Percentiles rank a stretch among this genome's conserved stretches.
phyloP scores from a whole-genome alignment of 2,329 filamentous ascomycete genomes.

The Cladosporium phlei region DNA sequence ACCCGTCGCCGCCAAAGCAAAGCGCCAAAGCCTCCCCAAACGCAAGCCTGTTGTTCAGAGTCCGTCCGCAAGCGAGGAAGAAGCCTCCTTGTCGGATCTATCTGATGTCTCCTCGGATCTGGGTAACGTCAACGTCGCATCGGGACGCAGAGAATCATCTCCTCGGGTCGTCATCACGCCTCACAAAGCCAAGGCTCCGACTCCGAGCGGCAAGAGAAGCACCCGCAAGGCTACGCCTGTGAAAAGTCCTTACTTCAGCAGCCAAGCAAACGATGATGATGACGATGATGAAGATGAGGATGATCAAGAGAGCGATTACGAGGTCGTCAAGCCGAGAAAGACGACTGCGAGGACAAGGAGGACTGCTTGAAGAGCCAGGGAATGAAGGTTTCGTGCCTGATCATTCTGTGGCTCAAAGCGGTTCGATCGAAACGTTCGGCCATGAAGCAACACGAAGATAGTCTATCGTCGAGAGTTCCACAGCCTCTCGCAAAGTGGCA shows the following conservation, averaged over 20 bases:
- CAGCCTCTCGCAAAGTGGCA: too few relatives aligned
- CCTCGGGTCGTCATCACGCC: conserved; percentile 25
- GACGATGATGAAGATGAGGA: conserved; percentile 17
- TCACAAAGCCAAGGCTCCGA: conserved; percentile 11
- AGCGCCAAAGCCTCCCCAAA: neutral
- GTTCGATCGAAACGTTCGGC: too few relatives aligned
- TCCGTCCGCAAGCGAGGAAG: conserved; percentile 5
- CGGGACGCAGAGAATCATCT: conserved; percentile 16
- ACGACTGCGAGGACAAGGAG: conserved; percentile 30
- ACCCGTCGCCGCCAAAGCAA: conserved; percentile 11
- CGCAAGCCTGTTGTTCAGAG: neutral
- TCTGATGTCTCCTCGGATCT: conserved; percentile 3
- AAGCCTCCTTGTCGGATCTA: conserved; percentile 9
- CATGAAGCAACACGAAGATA: too few relatives aligned
- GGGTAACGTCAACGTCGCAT: conserved; percentile 4
- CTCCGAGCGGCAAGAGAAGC: neutral
- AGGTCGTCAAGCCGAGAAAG: conserved; percentile 26
- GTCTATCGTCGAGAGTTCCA: too few relatives aligned
- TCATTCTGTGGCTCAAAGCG: too few relatives aligned
- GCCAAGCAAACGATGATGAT: conserved; percentile 15
- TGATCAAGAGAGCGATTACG: conserved; percentile 23
- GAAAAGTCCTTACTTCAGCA: conserved; percentile 29
- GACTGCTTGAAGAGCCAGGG: too few relatives aligned
- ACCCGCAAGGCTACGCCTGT: conserved; percentile 25
- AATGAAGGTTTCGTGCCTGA: too few relatives aligned